Base-by-base conservation (phyloP, 352 stramenopile genomes). In the Globisporangium nagaii region DNA sequence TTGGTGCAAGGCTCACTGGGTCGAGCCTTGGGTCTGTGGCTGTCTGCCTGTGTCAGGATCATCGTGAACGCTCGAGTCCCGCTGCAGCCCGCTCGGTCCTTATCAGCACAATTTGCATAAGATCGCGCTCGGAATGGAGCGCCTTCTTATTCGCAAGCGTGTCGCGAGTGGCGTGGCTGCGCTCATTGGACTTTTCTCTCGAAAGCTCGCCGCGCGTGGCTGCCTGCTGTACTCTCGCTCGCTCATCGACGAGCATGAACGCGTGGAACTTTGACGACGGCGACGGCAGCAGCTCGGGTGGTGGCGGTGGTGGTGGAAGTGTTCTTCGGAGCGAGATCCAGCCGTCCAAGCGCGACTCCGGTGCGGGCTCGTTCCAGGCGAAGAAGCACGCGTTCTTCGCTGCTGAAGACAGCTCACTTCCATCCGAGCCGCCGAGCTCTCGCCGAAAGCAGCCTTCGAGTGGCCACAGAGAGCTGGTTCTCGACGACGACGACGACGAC, bases 341-440 rank as follows among this genome's bases (percentile, higher is more conserved):
- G 20, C 31, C 32, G 35, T 39, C 34, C 22, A 25, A 51, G 50
- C 13, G 47, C 27, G 41, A 45, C 27, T 49, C 25, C 15, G 20
- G 13, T 2, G 30, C 28, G 7, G 24, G 32, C 17, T 55, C 54
- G 28, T 61, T 61, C 24, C 45, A 46, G 28, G 47, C 46, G 31
- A 46, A 62, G 22, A 70, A 66, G 35, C 58, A 59, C 25, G 69
- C 52, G 8, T 74, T 74, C 51, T 78, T 78, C 19, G 41, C 27
- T 1, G 68, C 48, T 4, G 46, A 65, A 4, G 45, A 55, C 30
- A 41, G 56, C 3, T 35, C 31, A 25, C 24, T 30, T 19, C 20
- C 1, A 0, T 40, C 10, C 17, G 37, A 40, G 6, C 15, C 28
- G 13, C 15, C 34, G 2, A 44, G 39, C 9, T 66, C 52, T 40